A percentile compares a stretch with the other conserved stretches of the same genome.
Conservation (phyloP, 2,329 filamentous ascomycete species). For the Albifimbria verrucaria region DNA sequence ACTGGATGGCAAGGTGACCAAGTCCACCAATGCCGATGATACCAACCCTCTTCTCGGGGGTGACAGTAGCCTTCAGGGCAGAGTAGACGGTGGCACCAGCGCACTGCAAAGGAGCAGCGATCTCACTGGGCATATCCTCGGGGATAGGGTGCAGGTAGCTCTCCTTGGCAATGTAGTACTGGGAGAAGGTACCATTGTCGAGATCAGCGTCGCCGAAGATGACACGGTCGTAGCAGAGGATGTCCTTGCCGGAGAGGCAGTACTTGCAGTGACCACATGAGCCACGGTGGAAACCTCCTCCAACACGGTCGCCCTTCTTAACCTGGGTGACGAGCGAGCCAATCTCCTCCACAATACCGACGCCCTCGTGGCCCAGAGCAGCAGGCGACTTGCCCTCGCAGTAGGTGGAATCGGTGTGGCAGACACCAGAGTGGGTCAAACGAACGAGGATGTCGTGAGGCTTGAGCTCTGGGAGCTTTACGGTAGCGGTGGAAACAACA, state of each 20-base stretch:
- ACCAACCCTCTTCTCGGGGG: slow-evolving; percentile 33
- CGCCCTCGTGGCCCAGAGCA: slow-evolving; percentile 49
- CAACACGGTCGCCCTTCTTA: slow-evolving; percentile 43
- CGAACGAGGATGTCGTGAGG: slow-evolving; percentile 10
- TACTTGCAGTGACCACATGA: slow-evolving; percentile 46
- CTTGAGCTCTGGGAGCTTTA: slow-evolving; percentile 6
- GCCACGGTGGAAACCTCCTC: slow-evolving; percentile 39
- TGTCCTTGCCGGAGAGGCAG: slow-evolving; percentile 29
- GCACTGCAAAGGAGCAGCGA: slow-evolving; percentile 10
- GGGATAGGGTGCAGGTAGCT: slow-evolving; percentile 8
- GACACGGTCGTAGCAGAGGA: slow-evolving; percentile 9
- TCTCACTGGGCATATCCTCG: slow-evolving; percentile 3
- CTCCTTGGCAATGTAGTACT: slow-evolving; percentile 8
- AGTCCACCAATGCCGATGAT: slow-evolving; percentile 54
- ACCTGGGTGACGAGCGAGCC: slow-evolving; percentile 40
- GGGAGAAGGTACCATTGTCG: slow-evolving; percentile 9
- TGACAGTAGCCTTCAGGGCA: slow-evolving; percentile 5
- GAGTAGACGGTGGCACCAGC: slow-evolving; percentile 8
- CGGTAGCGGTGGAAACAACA: background rate
- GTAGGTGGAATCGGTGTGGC: slow-evolving; percentile 5
- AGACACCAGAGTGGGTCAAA: slow-evolving; percentile 11
- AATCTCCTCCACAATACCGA: slow-evolving; percentile 42
- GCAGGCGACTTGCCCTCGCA: background rate
- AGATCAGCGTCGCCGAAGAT: slow-evolving; percentile 8
- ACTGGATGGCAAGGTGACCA: slow-evolving; percentile 52